Evolutionary conservation across 2,329 filamentous ascomycete species (phyloP), one percentile per base, ranked within the genome.

Genomic region (Monilinia vaccinii-corymbosi): DNA sequence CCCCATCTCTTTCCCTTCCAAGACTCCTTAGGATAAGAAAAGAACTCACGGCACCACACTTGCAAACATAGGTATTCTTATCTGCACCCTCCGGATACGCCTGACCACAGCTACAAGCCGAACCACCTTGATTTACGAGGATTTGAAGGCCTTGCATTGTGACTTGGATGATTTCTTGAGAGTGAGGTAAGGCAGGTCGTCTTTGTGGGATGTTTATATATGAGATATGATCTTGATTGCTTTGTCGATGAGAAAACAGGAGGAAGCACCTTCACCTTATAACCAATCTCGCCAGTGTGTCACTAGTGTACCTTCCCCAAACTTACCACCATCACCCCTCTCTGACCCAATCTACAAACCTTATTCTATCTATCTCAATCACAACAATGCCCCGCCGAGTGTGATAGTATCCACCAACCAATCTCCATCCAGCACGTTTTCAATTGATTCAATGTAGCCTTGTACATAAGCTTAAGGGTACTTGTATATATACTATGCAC

Each of bases 1-100:
- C 16, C 9, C 23, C 4, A 8, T n/a, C 25, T 7, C 10, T 5
- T 23, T 13, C 28, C 28, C 40, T 18, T 28, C 38, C 23, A 16
- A 34, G 3, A 16, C 16, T 4, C 32, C 21, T 7, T 6, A 14
- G 23, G 6, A 23, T 18, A 3, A 23, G n/a, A 38, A 38, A 4
- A 38, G 11, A 40, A 52, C 32, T 36, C 49, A 52, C 32, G 25
- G 49, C 49, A 52, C 32, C 49, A 40, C 49, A 52, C 28, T 42
- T 55, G 11, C 51, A 55, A 32, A 55, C 51, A 44, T 55, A 55
- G 44, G 38, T 55, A 55, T 55, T 28, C 51, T 55, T 55, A 55
- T 55, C 21, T 9, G 51, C 51, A 38, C 51, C 51, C 28, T 44
- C 51, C 1, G 51, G 51, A 32, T 55, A 55, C 18, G 51, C 25